Base-by-base conservation (phyloP, 352 stramenopile genomes). In the Phytophthora sp. region DNA sequence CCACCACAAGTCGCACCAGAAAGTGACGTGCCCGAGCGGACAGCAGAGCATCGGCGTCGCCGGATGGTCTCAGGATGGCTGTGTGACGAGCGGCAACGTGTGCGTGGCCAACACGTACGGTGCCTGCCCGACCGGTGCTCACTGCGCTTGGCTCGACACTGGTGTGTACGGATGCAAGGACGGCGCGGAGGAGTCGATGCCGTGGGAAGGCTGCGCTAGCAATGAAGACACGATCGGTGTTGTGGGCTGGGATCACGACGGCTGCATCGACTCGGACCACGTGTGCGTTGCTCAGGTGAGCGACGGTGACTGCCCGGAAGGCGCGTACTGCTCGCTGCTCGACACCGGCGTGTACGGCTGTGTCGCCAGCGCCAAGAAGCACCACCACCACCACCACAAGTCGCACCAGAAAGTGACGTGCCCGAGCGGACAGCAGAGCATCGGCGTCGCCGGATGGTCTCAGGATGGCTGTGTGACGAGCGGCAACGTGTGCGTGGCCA, bases 91-190 rank as follows among this genome's bases (percentile, higher is more conserved):
- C 15, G 65, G 58, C 30, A 54, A 69, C 6, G 46, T 62, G 1
- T 77, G 69, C 28, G 65, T 64, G 12, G 58, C 28, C 11, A 52
- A 11, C 24, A 62, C 23, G 45, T 64, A 54, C 34, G 66, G 57
- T 28, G 56, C 60, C 30, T 79, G 71, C 26, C 71, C 71, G 3
- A 51, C 59, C 15, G 71, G 71, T 20, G 65, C 71, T 7, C 62
- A 55, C 37, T 79, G 71, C 27, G 55, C 32, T 20, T 44, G 61
- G 3, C 54, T 79, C 5, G 54, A 53, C 13, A 76, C 66, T 0
- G 66, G 66, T 12, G 62, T 79, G 8, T 76, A 69, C 58, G 71
- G 71, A 23, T 79, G 71, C 67, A 67, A 69, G 54, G 35, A 15
- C 11, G 38, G 37, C 5, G n/a, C n/a, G n/a, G n/a, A n/a, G n/a